Conservation (phyloP, 495 filamentous ascomycete genomes). For the Neurospora sp. region DNA sequence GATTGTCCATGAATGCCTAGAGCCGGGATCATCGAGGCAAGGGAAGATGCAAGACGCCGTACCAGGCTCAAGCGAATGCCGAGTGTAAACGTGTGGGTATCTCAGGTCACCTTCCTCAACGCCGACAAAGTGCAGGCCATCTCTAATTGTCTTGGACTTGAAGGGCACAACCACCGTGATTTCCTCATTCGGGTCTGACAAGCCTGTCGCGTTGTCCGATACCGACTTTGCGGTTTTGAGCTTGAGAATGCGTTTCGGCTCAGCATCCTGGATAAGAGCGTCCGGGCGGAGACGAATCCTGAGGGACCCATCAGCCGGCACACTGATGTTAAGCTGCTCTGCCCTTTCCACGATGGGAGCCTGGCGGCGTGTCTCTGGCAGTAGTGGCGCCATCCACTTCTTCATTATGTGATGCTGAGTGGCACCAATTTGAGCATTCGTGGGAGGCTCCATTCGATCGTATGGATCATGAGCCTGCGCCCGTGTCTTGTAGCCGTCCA, state of each 20-base stretch:
- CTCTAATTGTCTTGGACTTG: constrained; percentile 56
- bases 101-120: constrained; percentile 63
- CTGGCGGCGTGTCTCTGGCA: constrained; percentile 41
- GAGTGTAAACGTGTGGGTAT: constrained; percentile 88
- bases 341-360: constrained; percentile 30
- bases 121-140: constrained; percentile 87
- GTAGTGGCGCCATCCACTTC: constrained; percentile 51
- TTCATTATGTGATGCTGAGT: constrained; percentile 70
- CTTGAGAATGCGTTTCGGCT: constrained; percentile 22
- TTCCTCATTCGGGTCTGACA: constrained; percentile 19
- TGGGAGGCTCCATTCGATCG: constrained; percentile 52
- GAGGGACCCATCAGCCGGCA: constrained; percentile 34
- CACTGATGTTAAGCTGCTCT: constrained; percentile 24
- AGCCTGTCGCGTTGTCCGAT: constrained; percentile 16
- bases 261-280: constrained; percentile 18
- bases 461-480: constrained; percentile 69
- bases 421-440: constrained; percentile 40
- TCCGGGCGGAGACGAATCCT: constrained; percentile 28
- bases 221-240: constrained; percentile 24
- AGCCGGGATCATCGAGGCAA: constrained; percentile 72
- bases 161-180: constrained; percentile 60
- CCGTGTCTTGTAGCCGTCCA: constrained; percentile 56
- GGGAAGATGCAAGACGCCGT: constrained; percentile 79
- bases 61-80: constrained; percentile 66
- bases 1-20: constrained; percentile 78